Evolutionary conservation across 2,329 filamentous ascomycete species (phyloP).

Genomic region (Penicillium sclerotigenum): DNA sequence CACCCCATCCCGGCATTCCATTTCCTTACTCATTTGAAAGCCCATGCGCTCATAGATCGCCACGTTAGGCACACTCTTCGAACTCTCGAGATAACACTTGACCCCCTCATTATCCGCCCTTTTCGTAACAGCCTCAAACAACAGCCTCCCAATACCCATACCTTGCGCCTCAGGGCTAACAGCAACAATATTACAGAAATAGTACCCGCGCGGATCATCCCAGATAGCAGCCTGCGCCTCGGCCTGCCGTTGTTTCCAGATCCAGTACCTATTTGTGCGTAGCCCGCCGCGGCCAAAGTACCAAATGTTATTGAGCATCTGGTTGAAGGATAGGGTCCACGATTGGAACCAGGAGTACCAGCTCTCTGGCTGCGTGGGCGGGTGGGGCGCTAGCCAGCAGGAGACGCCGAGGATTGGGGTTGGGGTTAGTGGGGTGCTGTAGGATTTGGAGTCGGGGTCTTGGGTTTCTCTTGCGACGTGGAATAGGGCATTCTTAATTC

Average conservation of each 20-base stretch:
- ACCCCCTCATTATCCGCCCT: slow-evolving; percentile 62
- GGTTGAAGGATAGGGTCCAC: slow-evolving; percentile 63
- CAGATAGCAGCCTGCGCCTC: slow-evolving; percentile 62
- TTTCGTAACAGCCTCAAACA: slow-evolving; percentile 64
- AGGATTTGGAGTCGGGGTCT: slow-evolving; percentile 4
- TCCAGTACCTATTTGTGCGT: slow-evolving; percentile 65
- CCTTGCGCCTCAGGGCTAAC: slow-evolving; percentile 66
- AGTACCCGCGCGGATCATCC: slow-evolving; percentile 67
- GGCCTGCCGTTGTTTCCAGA: slow-evolving; percentile 69
- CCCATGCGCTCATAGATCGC: slow-evolving; percentile 69
- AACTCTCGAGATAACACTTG: slow-evolving; percentile 69
- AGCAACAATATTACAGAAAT: slow-evolving; percentile 74
- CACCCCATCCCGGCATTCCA: slow-evolving; percentile 64
- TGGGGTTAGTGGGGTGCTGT: neutral
- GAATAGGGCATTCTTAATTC: slow-evolving; percentile 69
- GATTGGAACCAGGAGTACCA: slow-evolving; percentile 63
- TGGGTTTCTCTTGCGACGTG: slow-evolving; percentile 63
- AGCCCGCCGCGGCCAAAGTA: slow-evolving; percentile 65
- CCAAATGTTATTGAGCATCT: slow-evolving; percentile 63
- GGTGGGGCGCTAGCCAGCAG: slow-evolving; percentile 66
- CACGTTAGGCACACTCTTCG: slow-evolving; percentile 65
- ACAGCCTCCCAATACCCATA: slow-evolving; percentile 60
- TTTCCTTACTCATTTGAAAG: slow-evolving; percentile 62
- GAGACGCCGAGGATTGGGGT: slow-evolving; percentile 65
- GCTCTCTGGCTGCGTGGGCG: slow-evolving; percentile 49